These are phyloP conservation scores for Irpex rosettiformis DNA, from an alignment of 1,284 basidiomycete species.

Conservation along the genomic window DNA sequence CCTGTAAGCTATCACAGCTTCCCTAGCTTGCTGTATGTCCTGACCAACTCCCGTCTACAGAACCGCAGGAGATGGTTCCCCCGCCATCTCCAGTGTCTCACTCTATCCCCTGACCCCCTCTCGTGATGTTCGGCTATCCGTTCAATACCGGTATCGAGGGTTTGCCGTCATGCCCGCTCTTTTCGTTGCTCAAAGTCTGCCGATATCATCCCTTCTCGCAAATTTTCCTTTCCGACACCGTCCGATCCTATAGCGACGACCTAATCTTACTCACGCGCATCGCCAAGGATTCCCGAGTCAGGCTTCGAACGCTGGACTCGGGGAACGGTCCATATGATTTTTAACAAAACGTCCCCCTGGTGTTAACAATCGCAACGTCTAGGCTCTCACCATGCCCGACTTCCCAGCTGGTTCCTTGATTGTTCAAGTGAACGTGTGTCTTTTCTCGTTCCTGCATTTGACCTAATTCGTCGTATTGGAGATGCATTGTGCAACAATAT, in stretches of 20 bases:
- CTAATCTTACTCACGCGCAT: not conserved
- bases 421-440: not conserved
- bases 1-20: too few species aligned
- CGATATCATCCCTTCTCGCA: not conserved
- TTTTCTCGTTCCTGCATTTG: not conserved
- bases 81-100: too few species aligned
- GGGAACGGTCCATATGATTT: not conserved
- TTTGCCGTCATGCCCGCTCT: not conserved
- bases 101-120: not conserved
- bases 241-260: not conserved
- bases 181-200: not conserved
- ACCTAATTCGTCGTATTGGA: not conserved
- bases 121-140: not conserved
- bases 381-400: not conserved
- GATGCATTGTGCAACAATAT: not conserved
- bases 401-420: not conserved
- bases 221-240: not conserved
- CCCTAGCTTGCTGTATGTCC: too few species aligned
- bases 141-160: not conserved
- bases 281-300: slow-evolving; percentile 7
- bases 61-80: too few species aligned
- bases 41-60: too few species aligned
- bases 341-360: not conserved
- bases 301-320: slow-evolving; percentile 3
- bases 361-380: not conserved